Evolutionary conservation across 805 yeast genomes (phyloP), one percentile per base, ranked within the genome.

Genomic region (Saccharomycopsis babjevae): DNA sequence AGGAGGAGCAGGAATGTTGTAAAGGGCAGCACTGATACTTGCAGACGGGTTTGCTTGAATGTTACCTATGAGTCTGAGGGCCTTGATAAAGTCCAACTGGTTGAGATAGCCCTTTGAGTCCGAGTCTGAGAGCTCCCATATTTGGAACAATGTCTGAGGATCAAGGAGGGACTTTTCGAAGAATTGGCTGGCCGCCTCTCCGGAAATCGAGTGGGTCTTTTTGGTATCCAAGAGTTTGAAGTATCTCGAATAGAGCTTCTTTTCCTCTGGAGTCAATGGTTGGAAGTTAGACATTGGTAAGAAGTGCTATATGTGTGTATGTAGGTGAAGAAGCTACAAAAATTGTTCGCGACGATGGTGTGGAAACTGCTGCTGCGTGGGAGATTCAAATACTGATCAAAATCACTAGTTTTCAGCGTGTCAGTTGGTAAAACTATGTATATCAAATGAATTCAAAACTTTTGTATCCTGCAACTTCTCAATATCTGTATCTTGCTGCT

Each of bases 101-200:
- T 86, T 86, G 65, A 94, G 77, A 68, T 85, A 88, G 0, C 99
- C 99, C 65, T 84, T 79, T 74, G 90, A 90, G 62, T 83, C 85
- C n/a, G 82, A 80, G 73, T 94, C 99, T n/a, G 97, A 91, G 40
- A 88, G 71, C 71, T 88, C 92, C 99, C 99, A 94, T 65, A 94
- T 85, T 72, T 91, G 94, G 10, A 97, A 96, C 40, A 94, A 77
- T 36, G 81, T 75, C 18, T 84, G 77, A 3, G 96, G 86, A 5
- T 94, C 84, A 56, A 94, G 78, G 1, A 96, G 96, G 2, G 96
- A 85, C 62, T 87, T 88, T 67, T 91, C 96, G 65, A 94, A 84
- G 6, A 96, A 77, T 13, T 89, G 79, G 66, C 94, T 83, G 13
- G 96, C 89, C 46, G 85, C 83, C 43, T 87, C 92, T 40, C 99